Conservation (phyloP, 2,329 filamentous ascomycete genomes). For the Phoma herbarum region DNA sequence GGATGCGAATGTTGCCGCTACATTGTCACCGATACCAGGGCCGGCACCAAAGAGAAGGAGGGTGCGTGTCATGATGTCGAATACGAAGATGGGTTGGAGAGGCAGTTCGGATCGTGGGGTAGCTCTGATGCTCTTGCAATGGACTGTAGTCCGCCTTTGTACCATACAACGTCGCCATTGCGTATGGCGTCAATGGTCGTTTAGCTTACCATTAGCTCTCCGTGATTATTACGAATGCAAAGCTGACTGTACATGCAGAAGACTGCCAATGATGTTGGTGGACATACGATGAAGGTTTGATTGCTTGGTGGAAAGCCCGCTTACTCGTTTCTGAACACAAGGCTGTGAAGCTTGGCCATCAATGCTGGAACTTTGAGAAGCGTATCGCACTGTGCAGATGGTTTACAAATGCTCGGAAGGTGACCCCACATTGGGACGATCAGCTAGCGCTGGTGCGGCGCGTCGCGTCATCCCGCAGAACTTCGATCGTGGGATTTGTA, state of each 20-base stretch:
- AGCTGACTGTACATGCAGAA: not conserved
- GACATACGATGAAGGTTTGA: not conserved
- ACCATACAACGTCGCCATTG: not conserved
- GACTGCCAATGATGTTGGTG: not conserved
- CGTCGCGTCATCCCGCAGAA: constrained; percentile 18
- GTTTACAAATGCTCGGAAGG: constrained; percentile 1
- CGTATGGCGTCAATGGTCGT: not conserved
- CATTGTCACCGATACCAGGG: constrained; percentile 58
- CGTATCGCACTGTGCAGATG: not conserved
- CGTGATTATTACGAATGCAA: not conserved
- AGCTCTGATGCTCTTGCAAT: not conserved
- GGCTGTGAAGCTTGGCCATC: not conserved
- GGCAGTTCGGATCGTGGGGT: not conserved
- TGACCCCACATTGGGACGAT: not conserved
- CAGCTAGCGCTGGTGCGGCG: constrained; percentile 14
- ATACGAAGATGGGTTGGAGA: not conserved
- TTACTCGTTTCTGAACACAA: not conserved
- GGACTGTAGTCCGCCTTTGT: not conserved
- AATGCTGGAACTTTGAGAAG: not conserved
- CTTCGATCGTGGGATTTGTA: constrained; percentile 7
- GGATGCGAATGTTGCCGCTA: constrained; percentile 54
- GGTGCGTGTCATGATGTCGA: constrained; percentile 30
- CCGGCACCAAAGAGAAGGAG: constrained; percentile 58
- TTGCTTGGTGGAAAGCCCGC: not conserved
- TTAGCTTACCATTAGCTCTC: not conserved